Evolutionary conservation across 441 rosid genomes (phyloP), one percentile per base, ranked within the genome.

Genomic region (Manihot esculenta): DNA sequence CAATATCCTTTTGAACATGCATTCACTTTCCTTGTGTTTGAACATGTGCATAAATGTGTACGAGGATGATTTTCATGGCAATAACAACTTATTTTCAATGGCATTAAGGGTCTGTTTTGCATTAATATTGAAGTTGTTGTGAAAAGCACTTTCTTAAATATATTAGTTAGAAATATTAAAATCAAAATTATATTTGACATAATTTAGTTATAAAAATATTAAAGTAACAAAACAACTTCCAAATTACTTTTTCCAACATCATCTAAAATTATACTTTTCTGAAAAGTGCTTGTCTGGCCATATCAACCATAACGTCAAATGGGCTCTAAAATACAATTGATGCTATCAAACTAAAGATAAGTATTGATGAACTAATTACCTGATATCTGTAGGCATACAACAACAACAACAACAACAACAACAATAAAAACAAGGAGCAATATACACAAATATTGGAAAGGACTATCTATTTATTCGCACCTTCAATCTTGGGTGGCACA

Each of bases 401-500:
- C 55, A 45, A 47, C 18, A 53, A 61, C 54, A 63, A 62, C 30
- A 58, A 61, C 59, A 71, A 69, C 45, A n/a, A n/a, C n/a, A n/a
- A n/a, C n/a, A n/a, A n/a, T n/a, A n/a, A n/a, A 48, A 53, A 51
- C 1, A 35, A 6, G 41, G 23, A 20, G 38, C 30, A 70, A 57
- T 21, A 50, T 48, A 35, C 10, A 30, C 4, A 38, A 60, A 18
- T 20, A 66, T 7, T 23, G 13, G 9, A n/a, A 45, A 71, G 42
- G 35, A 68, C 64, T 53, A 13, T 13, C 58, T 56, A 47, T 59
- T 21, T 17, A 72, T 48, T 53, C 59, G 66, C 75, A 87, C 94
- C 97, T 90, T 92, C 99, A 82, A 94, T 89, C 82, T 92, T 94
- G 50, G 99, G 99, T 68, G 97, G 88, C 72, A 94, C 97, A 27